These are phyloP conservation scores for Aphanomyces invadans DNA, from an alignment of 352 stramenopile genomes.

Conservation along the genomic window DNA sequence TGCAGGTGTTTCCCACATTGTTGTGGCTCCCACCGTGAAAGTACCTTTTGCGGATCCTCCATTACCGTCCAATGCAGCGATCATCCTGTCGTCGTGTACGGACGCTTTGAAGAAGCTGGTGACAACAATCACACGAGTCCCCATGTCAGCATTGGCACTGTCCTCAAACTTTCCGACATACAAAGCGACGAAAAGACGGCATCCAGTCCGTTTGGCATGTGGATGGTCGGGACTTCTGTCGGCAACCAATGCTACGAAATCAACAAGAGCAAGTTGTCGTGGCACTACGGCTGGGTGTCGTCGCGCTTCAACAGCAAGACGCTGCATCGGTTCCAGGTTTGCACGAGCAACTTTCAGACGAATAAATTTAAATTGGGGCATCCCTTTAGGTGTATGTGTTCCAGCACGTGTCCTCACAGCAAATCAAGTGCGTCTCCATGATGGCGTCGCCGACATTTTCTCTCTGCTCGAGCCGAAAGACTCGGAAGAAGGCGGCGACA, in stretches of 20 bases:
- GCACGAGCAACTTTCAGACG: conserved; percentile 37
- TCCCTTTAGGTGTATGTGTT: conserved; percentile 17
- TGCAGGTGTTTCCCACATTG: conserved; percentile 24
- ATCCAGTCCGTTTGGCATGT: conserved; percentile 23
- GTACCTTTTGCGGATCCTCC: conserved; percentile 22
- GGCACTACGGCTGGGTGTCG: conserved; percentile 84
- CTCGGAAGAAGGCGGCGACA: conserved; percentile 40
- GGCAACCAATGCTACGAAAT: conserved; percentile 14
- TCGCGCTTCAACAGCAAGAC: conserved; percentile 81
- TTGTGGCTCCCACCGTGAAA: conserved; percentile 23
- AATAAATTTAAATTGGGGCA: not conserved
- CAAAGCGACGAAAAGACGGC: conserved; percentile 15
- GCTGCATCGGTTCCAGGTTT: conserved; percentile 72
- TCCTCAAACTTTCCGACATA: conserved; percentile 6
- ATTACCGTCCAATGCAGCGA: conserved; percentile 13
- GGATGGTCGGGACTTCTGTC: conserved; percentile 12
- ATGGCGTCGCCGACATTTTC: conserved; percentile 59
- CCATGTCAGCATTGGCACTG: not conserved
- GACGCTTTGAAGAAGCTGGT: conserved; percentile 20
- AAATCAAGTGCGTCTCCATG: conserved; percentile 38
- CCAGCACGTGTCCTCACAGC: conserved; percentile 22
- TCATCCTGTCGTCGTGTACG: conserved; percentile 11
- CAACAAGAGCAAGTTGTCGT: conserved; percentile 41
- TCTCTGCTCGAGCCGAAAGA: conserved; percentile 77
- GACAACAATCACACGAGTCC: not conserved